Evolutionary conservation across 306 rosid genomes (phyloP).

Genomic region (Prunus campanulata): DNA sequence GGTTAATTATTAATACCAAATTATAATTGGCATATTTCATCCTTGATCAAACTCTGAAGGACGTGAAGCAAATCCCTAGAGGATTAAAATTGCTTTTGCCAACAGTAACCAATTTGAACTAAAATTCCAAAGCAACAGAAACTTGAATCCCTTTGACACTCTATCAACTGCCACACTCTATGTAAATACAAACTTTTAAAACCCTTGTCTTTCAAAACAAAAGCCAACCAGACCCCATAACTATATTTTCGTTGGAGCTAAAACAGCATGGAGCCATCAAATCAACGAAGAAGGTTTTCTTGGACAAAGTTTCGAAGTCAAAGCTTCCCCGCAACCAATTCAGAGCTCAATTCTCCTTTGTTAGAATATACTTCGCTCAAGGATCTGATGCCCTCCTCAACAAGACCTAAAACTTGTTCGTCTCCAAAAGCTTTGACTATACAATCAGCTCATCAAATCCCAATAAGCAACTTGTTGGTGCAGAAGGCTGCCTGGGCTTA

Average conservation of each 20-base stretch:
- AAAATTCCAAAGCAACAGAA: neutral
- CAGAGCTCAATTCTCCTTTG: neutral
- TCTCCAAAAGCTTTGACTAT: neutral
- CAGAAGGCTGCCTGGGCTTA: constrained; percentile 4
- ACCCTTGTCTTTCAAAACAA: neutral
- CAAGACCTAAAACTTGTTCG: neutral
- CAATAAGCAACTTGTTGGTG: neutral
- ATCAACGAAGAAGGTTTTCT: neutral
- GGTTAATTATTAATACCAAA: no score
- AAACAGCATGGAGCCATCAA: neutral
- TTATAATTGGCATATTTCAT: no score
- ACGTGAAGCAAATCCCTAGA: neutral
- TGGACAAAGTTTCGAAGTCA: neutral
- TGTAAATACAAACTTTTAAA: neutral
- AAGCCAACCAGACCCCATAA: neutral
- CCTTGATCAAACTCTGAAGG: neutral
- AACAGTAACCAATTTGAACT: neutral
- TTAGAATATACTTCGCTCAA: neutral
- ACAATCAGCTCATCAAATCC: neutral
- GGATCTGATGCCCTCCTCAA: neutral
- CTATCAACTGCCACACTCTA: neutral
- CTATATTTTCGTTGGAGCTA: neutral
- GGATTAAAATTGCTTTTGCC: neutral
- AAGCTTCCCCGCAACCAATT: neutral
- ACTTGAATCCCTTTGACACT: neutral